Base-by-base conservation (phyloP, 352 stramenopile species). In the Pythium dissimile region DNA sequence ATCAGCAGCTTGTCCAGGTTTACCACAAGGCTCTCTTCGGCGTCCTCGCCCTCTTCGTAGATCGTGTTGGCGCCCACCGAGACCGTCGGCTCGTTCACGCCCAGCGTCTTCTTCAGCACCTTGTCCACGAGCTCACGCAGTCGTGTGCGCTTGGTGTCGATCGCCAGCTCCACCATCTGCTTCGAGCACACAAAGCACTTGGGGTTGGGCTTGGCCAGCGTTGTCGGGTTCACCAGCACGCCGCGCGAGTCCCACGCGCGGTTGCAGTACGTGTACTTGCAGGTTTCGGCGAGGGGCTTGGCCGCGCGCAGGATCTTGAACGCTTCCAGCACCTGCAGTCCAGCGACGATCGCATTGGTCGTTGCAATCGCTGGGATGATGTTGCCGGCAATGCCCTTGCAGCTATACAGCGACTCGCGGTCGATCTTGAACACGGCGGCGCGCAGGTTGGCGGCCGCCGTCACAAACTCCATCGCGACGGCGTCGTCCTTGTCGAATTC, bases 311-410 rank as follows among this genome's bases (percentile, higher is more conserved):
- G 56, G 57, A 95, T 86, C 57, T 88, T 86, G 67, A 93, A 92
- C 13, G 84, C 84, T 64, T 95, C 75, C 21, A 95, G 67, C 41
- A 95, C 86, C 48, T 95, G 86, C 20, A 99, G 77, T 5, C 97
- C 97, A 0, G 97, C 97, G 21, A 99, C 96, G 68, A 99, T 99
- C 16, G 98, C 98, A 73, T 99, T 99, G n/a, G 97, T 99, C 15
- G 97, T 99, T 11, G 97, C 97, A 70, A 99, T 99, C 16, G 98
- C 97, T 41, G 97, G 97, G 54, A 99, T 99, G 62, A 99, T 99
- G 69, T 99, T 99, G 20, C 98, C 98, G 5, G 98, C 98, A 61
- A 99, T 99, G 24, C 97, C 97, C 75, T 99, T 99, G 76, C 96
- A 93, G 35, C 67, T 86, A 59, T 92, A 95, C n/a, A 95, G 65